Evolutionary conservation across 1,284 basidiomycete species (phyloP).

Genomic region (Fistulinella cinereoalba): DNA sequence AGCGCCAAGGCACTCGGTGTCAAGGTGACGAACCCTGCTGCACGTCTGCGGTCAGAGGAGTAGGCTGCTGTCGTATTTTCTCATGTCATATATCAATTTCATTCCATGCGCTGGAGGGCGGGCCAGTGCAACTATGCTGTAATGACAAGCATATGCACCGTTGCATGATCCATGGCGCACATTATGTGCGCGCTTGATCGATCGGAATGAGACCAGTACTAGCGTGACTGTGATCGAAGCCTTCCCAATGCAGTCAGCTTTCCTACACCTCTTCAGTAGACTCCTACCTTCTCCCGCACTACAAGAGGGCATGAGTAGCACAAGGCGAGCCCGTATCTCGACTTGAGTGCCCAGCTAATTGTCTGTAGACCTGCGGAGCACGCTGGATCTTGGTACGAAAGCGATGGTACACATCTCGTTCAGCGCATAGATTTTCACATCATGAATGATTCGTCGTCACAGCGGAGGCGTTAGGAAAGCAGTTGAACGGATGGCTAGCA

Average conservation of each 20-base stretch:
- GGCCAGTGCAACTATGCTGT: slow-evolving; percentile 41
- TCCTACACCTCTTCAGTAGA: slow-evolving; percentile 18
- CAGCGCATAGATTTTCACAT: slow-evolving; percentile 6
- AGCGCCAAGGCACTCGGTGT: slow-evolving; percentile 88
- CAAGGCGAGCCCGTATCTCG: slow-evolving; percentile 23
- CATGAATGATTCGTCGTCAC: slow-evolving; percentile 16
- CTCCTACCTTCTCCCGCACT: slow-evolving; percentile 3
- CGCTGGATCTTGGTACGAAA: slow-evolving; percentile 90
- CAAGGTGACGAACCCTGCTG: slow-evolving; percentile 95
- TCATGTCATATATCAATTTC: slow-evolving; percentile 40
- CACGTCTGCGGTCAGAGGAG: slow-evolving; percentile 96
- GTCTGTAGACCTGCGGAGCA: slow-evolving; percentile 68
- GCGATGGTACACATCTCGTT: slow-evolving; percentile 52
- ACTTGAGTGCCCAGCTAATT: not conserved
- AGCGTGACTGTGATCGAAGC: not conserved
- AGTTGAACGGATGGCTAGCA: slow-evolving; percentile 66
- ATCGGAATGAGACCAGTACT: not conserved
- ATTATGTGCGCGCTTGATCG: no score
- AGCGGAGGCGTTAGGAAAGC: slow-evolving; percentile 57
- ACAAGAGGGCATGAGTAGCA: slow-evolving; percentile 21
- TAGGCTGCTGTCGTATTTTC: slow-evolving; percentile 31
- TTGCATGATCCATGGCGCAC: slow-evolving; percentile 1
- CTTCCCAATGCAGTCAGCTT: slow-evolving; percentile 28
- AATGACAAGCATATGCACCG: slow-evolving; percentile 20
- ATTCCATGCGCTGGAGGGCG: slow-evolving; percentile 38